Conservation (phyloP, 371 early-diverging fungal genomes). For the Rhizopus stolonifer region DNA sequence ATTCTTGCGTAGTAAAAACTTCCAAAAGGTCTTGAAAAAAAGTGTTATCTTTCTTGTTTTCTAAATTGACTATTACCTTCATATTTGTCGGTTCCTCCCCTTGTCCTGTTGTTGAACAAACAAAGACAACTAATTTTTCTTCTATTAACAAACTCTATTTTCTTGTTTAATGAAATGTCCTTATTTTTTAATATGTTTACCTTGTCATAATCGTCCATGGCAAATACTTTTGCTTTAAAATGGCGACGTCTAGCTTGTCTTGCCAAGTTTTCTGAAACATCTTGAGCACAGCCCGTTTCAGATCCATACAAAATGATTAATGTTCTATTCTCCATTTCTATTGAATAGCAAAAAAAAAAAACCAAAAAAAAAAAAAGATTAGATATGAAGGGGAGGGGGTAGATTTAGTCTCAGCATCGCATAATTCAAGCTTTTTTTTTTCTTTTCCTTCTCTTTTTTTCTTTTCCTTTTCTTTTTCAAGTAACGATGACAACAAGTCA, state of each 20-base stretch:
- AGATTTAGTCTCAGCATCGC: neutral
- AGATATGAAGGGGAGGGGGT: too few species aligned
- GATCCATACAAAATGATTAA: slow-evolving; percentile 80
- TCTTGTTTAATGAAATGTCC: too few species aligned
- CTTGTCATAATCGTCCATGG: slow-evolving; percentile 82
- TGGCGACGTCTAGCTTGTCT: slow-evolving; percentile 79
- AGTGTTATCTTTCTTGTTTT: neutral
- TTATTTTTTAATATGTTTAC: too few species aligned
- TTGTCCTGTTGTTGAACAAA: slow-evolving; percentile 94
- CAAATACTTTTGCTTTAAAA: slow-evolving; percentile 57
- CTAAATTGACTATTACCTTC: slow-evolving; percentile 72
- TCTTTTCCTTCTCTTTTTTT: slow-evolving; percentile 5
- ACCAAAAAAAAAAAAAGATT: neutral
- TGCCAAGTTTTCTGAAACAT: slow-evolving; percentile 75
- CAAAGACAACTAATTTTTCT: slow-evolving; percentile 78
- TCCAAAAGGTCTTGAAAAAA: slow-evolving; percentile 67
- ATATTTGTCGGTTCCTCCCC: slow-evolving; percentile 92
- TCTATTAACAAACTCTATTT: slow-evolving; percentile 56
- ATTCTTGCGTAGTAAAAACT: slow-evolving; percentile 79
- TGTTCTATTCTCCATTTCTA: slow-evolving; percentile 13
- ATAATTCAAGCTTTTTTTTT: neutral
- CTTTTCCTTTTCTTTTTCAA: neutral
- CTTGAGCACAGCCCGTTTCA: slow-evolving; percentile 84
- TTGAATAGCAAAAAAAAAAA: neutral
- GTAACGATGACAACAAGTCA: slow-evolving; percentile 20